Percentiles rank a stretch among this genome's conserved stretches.
Evolutionary conservation across 2,329 filamentous ascomycete genomes (phyloP).

Genomic region (Arthrobotrys megalospora): DNA sequence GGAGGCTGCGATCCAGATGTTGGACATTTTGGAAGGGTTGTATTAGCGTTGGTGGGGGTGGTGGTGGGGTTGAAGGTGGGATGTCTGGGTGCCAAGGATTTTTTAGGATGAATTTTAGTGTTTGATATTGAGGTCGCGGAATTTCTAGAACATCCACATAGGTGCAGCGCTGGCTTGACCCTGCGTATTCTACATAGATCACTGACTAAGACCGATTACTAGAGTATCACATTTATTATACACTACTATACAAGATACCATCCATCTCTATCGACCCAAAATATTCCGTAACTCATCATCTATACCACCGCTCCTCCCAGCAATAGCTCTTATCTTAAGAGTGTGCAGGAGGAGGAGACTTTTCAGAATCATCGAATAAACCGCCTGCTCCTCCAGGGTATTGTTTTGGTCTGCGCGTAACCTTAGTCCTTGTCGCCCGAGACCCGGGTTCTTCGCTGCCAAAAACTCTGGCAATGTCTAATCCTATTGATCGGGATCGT

Average conservation of each 20-base stretch:
- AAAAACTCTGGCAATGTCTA: conserved; percentile 12
- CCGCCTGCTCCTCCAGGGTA: not conserved
- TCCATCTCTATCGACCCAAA: not conserved
- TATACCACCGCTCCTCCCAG: not conserved
- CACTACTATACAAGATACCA: conserved; percentile 23
- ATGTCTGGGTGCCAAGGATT: conserved; percentile 51
- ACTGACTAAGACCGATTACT: not conserved
- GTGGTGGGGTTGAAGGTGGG: conserved; percentile 45
- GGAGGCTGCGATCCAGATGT: conserved; percentile 71
- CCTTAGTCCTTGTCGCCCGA: not conserved
- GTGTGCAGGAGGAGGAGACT: not conserved
- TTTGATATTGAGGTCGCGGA: conserved; percentile 3
- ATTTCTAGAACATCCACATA: conserved; percentile 7
- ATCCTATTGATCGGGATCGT: not conserved
- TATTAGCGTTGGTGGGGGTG: conserved; percentile 5
- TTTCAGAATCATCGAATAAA: not conserved
- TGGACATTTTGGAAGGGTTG: conserved; percentile 57
- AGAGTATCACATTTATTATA: not conserved
- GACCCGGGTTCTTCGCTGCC: not conserved
- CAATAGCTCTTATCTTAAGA: not conserved
- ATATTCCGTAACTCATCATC: conserved; percentile 23
- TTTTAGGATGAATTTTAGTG: conserved; percentile 27
- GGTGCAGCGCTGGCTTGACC: no score
- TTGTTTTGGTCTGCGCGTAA: not conserved
- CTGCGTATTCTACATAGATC: not conserved